phyloP scores from a whole-genome alignment of 1,284 basidiomycete species.

The Phellopilus nigrolimitatus region DNA sequence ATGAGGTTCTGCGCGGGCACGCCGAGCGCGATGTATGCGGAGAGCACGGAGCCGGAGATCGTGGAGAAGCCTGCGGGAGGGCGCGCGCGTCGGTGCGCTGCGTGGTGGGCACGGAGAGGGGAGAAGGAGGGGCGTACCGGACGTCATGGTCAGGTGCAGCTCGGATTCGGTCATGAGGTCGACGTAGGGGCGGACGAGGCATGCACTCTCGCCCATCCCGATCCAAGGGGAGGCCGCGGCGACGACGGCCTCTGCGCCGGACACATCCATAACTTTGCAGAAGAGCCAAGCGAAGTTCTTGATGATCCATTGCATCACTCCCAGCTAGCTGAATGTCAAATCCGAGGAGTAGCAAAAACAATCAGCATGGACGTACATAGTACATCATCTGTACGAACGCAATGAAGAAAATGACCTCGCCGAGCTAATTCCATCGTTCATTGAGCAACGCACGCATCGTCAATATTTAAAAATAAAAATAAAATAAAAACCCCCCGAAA shows the following conservation, averaged over 20 bases:
- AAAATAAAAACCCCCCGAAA: too few relatives aligned
- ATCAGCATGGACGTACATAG: conserved; percentile 39
- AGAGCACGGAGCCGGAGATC: conserved; percentile 85
- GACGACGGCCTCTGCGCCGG: conserved; percentile 88
- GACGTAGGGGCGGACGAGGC: conserved; percentile 81
- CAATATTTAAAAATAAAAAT: conserved; percentile 1
- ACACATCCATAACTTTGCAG: conserved; percentile 83
- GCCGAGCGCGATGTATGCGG: conserved; percentile 80
- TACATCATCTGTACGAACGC: conserved; percentile 86
- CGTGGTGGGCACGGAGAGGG: not conserved
- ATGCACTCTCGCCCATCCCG: conserved; percentile 84
- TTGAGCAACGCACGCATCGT: not conserved
- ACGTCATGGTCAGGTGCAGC: conserved; percentile 86
- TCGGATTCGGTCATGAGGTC: conserved; percentile 88
- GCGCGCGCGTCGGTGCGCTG: too few relatives aligned
- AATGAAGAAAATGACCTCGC: conserved; percentile 82
- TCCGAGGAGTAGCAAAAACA: conserved; percentile 1
- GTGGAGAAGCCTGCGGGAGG: conserved; percentile 63
- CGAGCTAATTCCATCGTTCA: conserved; percentile 39
- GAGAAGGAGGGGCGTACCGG: conserved; percentile 44
- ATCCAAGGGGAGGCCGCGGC: conserved; percentile 90
- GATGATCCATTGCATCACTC: conserved; percentile 88
- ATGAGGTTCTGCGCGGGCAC: conserved; percentile 81
- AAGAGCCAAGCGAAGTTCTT: conserved; percentile 88
- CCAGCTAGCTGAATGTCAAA: conserved; percentile 49